Conservation (phyloP, 495 filamentous ascomycete genomes). For the Filosporella fistucella region DNA sequence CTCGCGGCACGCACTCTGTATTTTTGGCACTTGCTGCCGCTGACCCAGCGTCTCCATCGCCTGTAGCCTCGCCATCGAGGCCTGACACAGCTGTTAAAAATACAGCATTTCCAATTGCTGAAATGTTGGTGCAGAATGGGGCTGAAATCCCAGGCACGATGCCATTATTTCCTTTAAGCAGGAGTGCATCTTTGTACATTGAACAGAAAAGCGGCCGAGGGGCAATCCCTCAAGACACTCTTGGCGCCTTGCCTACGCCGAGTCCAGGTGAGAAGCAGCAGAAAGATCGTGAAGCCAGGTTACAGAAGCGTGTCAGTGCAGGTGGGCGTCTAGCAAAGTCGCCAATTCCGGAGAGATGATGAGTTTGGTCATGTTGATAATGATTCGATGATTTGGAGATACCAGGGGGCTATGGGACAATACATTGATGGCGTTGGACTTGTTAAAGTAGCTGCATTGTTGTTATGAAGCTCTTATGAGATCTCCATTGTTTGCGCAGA, state of each 20-base stretch:
- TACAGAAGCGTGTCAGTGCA: constrained; percentile 60
- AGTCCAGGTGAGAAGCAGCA: constrained; percentile 14
- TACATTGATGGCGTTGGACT: constrained; percentile 23
- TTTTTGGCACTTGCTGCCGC: constrained; percentile 93
- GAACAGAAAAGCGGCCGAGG: constrained; percentile 65
- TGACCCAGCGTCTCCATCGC: constrained; percentile 72
- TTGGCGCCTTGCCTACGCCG: constrained; percentile 15
- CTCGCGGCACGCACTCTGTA: constrained; percentile 79
- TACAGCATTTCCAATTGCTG: constrained; percentile 75
- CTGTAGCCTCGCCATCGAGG: constrained; percentile 25
- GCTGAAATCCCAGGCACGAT: constrained; percentile 73
- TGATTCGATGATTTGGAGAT: constrained; percentile 20
- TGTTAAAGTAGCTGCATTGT: constrained; percentile 11
- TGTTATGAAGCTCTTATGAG: constrained; percentile 7
- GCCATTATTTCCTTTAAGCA: constrained; percentile 72
- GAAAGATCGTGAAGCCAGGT: constrained; percentile 42
- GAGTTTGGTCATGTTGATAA: constrained; percentile 4
- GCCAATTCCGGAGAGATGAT: constrained; percentile 44
- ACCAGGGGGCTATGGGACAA: constrained; percentile 17
- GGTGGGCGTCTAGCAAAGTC: constrained; percentile 55
- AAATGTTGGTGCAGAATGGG: constrained; percentile 91
- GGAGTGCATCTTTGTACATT: constrained; percentile 75
- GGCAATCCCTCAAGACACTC: constrained; percentile 5
- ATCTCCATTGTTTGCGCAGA: neutral
- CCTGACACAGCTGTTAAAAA: constrained; percentile 30